Base-by-base conservation (phyloP, 139 green algal genomes). In the Haematococcus sp. region DNA sequence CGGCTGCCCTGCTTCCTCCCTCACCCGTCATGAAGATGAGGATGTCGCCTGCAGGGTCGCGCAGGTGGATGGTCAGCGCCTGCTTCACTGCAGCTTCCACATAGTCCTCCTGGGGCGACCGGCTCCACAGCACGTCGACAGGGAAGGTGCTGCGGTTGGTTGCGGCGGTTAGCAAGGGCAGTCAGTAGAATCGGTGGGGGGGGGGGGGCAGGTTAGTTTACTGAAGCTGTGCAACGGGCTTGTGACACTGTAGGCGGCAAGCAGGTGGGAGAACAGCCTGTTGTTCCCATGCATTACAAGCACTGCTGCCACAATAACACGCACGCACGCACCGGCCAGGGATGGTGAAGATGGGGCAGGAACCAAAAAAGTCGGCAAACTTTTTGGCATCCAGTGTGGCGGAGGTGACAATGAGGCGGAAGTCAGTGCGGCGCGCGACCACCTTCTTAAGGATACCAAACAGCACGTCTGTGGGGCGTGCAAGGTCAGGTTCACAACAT, bases 71-170 rank as follows among this genome's bases (percentile, higher is more conserved):
- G 31, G 93, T 92, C 33, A 98, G 74, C 0, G 92, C 93, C 81
- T 97, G 94, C 87, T 98, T 98, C 4, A 99, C 92, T 0, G 94
- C 96, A 35, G 94, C 96, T 60, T 98, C 91, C 59, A 99, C 93
- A 46, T 98, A 98, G 84, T 99, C 96, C 84, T 98, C 93, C 82
- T 96, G 89, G 33, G 49, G 30, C 9, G 44, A 25, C 59, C 95
- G 93, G 74, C 83, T 93, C 85, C 93, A 99, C 69, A 98, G 73
- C 3, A 90, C 83, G 58, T 98, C 93, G 23, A 99, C 95, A 2
- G 95, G 95, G 88, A 99, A 99, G 25, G 95, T 98, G 68, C 95
- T 87, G 4, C 61, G 32, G 4, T 27, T 52, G 17, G 40, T 7
- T 19, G 40, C 11, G n/a, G n/a, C n/a, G n/a, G n/a, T n/a, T n/a